Conservation (phyloP, 352 stramenopile species). For the Phytophthora meadii region DNA sequence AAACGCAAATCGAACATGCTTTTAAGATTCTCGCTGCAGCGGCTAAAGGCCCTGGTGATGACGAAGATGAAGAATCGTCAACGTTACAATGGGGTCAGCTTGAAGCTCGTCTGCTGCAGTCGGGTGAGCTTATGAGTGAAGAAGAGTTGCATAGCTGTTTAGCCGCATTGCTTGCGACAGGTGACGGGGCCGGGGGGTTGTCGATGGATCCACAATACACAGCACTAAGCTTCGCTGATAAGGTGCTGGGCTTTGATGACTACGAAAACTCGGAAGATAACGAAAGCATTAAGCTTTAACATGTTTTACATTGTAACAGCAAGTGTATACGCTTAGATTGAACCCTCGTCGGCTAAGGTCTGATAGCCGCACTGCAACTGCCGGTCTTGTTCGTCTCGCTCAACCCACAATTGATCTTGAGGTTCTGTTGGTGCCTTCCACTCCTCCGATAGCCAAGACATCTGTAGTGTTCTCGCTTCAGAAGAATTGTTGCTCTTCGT, state of each 20-base stretch:
- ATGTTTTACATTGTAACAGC: neutral
- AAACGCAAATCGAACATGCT: constrained; percentile 78
- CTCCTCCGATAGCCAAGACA: constrained; percentile 13
- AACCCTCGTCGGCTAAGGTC: constrained; percentile 18
- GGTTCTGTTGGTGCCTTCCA: constrained; percentile 5
- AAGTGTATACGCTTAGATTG: constrained; percentile 17
- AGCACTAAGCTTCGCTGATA: constrained; percentile 76
- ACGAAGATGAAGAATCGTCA: constrained; percentile 15
- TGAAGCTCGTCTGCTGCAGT: constrained; percentile 65
- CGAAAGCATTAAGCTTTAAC: neutral
- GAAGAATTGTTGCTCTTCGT: constrained; percentile 7
- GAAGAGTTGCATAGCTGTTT: constrained; percentile 87
- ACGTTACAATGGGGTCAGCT: constrained; percentile 72
- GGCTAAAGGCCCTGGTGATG: constrained; percentile 2
- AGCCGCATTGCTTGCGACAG: constrained; percentile 64
- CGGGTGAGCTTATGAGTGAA: constrained; percentile 80
- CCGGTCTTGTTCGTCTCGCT: constrained; percentile 31
- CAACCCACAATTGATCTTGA: constrained; percentile 25
- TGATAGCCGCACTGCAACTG: constrained; percentile 29
- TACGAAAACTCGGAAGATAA: constrained; percentile 50
- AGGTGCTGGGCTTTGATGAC: constrained; percentile 91
- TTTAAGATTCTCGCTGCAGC: constrained; percentile 60
- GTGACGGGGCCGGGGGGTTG: constrained; percentile 23
- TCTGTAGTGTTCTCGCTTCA: constrained; percentile 2
- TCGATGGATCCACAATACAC: constrained; percentile 64